Percentiles rank a stretch among this genome's conserved stretches.
phyloP scores from a whole-genome alignment of 164 flowering plant species.

The Liriodendron chinense region DNA sequence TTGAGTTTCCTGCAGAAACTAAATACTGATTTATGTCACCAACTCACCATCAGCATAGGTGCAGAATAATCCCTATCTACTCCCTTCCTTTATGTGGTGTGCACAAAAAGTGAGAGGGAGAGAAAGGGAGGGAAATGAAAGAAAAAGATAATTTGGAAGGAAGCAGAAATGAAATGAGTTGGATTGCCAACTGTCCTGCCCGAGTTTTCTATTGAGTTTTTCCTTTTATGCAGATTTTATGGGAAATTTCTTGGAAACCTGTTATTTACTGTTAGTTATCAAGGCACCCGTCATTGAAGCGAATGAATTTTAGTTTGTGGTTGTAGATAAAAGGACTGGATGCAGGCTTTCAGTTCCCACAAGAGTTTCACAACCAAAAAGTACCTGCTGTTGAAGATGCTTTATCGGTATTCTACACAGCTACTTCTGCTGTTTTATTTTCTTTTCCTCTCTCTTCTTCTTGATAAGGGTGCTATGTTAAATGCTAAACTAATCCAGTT shows the following conservation, averaged over 20 bases:
- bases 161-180: too few species aligned
- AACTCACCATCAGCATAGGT: background rate
- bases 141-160: too few species aligned
- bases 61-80: background rate
- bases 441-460: background rate
- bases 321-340: slow-evolving; percentile 68
- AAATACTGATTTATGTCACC: background rate
- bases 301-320: slow-evolving; percentile 26
- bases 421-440: background rate
- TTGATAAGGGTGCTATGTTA: background rate
- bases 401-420: slow-evolving; percentile 43
- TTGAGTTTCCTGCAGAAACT: background rate
- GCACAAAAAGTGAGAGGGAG: background rate
- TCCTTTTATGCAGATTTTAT: too few species aligned
- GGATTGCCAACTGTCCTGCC: too few species aligned
- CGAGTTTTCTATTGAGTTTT: too few species aligned
- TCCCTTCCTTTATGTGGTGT: background rate
- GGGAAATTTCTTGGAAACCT: too few species aligned
- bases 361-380: slow-evolving; percentile 37
- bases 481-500: background rate
- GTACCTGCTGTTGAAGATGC: slow-evolving; percentile 81
- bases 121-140: too few species aligned
- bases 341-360: slow-evolving; percentile 29
- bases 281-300: slow-evolving; percentile 7
- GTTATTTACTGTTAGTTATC: background rate